These are phyloP conservation scores for Agroathelia rolfsii DNA, from an alignment of 1,284 basidiomycete species.

Conservation along the genomic window DNA sequence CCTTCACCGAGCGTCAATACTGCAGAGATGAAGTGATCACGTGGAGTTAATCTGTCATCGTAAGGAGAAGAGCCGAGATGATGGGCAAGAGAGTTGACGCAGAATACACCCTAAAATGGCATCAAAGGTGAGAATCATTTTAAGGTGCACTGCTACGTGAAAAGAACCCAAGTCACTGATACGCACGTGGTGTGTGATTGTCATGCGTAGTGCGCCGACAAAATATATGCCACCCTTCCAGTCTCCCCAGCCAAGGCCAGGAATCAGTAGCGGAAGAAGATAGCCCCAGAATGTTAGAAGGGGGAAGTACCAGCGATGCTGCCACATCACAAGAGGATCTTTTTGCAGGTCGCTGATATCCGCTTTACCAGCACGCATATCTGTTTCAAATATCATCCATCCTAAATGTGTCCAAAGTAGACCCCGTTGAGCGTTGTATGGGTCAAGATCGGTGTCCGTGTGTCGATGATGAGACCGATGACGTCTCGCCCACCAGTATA, in stretches of 20 bases:
- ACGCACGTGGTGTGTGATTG: constrained; percentile 74
- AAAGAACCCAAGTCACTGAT: constrained; percentile 4
- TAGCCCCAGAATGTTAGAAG: constrained; percentile 62
- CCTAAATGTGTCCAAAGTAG: constrained; percentile 80
- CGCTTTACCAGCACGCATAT: constrained; percentile 65
- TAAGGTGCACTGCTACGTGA: constrained; percentile 7
- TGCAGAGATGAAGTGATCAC: constrained; percentile 80
- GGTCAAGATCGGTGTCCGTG: constrained; percentile 87
- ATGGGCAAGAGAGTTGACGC: constrained; percentile 87
- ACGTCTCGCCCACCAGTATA: constrained; percentile 87
- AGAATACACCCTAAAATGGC: constrained; percentile 66
- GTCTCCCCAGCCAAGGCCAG: constrained; percentile 74
- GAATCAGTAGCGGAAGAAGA: constrained; percentile 63
- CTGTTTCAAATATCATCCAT: constrained; percentile 83
- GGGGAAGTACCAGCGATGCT: constrained; percentile 71
- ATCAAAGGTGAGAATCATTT: constrained; percentile 6
- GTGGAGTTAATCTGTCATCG: constrained; percentile 76
- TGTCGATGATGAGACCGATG: constrained; percentile 87
- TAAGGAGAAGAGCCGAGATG: constrained; percentile 79
- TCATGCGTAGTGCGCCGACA: constrained; percentile 57
- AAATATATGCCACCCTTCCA: constrained; percentile 80
- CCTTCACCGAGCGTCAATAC: constrained; percentile 86
- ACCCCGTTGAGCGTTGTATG: constrained; percentile 80
- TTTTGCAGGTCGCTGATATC: constrained; percentile 76
- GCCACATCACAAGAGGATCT: constrained; percentile 73